These are phyloP conservation scores for Bretschneidera sinensis DNA, from an alignment of 345 rosid genomes.

Conservation along the genomic window DNA sequence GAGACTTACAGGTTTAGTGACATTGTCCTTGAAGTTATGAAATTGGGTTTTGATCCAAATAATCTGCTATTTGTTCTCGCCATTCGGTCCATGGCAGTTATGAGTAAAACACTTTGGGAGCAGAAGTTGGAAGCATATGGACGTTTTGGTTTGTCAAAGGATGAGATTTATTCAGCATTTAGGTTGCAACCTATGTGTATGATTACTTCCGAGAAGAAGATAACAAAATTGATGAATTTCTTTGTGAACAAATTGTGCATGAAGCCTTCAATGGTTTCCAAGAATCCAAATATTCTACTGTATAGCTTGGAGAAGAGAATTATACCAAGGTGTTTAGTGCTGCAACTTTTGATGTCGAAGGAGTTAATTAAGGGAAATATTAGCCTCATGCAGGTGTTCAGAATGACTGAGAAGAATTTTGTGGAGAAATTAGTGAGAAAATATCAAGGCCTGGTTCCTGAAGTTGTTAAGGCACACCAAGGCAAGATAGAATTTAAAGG, in stretches of 20 bases:
- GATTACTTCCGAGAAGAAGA: too few relatives aligned
- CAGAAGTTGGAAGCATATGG: too few relatives aligned
- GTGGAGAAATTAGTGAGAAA: background rate
- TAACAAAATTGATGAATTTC: background rate
- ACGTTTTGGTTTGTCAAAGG: too few relatives aligned
- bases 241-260: background rate
- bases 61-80: too few relatives aligned
- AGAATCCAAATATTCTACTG: background rate
- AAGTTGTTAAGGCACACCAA: background rate
- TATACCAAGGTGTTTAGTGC: background rate
- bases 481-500: background rate
- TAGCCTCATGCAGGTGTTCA: background rate
- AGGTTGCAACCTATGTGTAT: too few relatives aligned
- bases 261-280: background rate
- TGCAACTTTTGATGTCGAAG: background rate
- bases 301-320: background rate
- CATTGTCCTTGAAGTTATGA: too few relatives aligned
- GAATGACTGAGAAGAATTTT: background rate
- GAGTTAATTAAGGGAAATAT: background rate
- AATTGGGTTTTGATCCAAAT: too few relatives aligned
- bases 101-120: too few relatives aligned
- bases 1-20: too few relatives aligned
- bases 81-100: too few relatives aligned
- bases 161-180: too few relatives aligned
- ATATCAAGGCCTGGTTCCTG: background rate